Conservation (phyloP, 805 yeast species). For the Yamadazyma endophytica region DNA sequence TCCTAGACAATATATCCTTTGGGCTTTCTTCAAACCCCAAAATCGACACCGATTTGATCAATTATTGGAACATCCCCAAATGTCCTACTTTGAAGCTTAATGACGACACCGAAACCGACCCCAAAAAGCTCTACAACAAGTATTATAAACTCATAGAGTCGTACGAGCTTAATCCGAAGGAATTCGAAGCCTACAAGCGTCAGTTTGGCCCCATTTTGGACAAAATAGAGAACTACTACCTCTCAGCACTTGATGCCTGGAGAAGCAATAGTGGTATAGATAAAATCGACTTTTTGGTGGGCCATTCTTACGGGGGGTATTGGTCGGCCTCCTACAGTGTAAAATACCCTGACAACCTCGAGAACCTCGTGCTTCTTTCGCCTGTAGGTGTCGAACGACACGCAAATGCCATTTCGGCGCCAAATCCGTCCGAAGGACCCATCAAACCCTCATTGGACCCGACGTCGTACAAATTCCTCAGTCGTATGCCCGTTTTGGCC, state of each 20-base stretch:
- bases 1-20: constrained; percentile 47
- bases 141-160: constrained; percentile 38
- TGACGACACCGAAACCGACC: constrained; percentile 23
- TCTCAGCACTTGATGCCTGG: constrained; percentile 64
- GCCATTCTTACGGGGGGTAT: constrained; percentile 80
- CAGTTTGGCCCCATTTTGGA: constrained; percentile 34
- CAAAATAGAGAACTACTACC: constrained; percentile 52
- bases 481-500: constrained; percentile 43
- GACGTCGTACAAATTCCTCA: constrained; percentile 39
- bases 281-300: constrained; percentile 57
- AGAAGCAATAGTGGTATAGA: constrained; percentile 44
- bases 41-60: constrained; percentile 15
- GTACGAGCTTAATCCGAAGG: constrained; percentile 21
- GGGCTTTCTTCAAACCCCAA: constrained; percentile 50
- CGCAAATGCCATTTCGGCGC: constrained; percentile 45
- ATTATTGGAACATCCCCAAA: constrained; percentile 16
- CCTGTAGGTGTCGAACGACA: constrained; percentile 80
- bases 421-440: not conserved
- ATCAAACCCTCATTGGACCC: constrained; percentile 41
- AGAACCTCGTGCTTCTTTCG: constrained; percentile 56
- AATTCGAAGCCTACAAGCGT: constrained; percentile 26
- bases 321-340: constrained; percentile 61
- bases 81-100: constrained; percentile 21
- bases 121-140: constrained; percentile 29
- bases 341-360: constrained; percentile 51